Conservation (phyloP, 2,329 filamentous ascomycete species). For the Cladosporium sp. region DNA sequence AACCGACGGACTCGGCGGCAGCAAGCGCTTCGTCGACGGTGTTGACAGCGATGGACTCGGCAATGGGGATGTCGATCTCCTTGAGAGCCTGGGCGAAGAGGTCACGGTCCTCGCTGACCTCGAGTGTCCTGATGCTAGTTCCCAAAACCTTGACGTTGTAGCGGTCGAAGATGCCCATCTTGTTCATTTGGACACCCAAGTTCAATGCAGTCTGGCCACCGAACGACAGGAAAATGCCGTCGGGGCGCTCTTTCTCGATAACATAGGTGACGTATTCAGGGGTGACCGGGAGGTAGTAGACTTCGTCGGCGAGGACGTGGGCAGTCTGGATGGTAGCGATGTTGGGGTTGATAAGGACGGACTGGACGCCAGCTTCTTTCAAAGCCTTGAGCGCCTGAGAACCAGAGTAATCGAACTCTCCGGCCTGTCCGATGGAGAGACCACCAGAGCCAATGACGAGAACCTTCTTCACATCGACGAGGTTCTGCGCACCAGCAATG, state of each 20-base stretch:
- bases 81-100: conserved; percentile 93
- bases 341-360: conserved; percentile 95
- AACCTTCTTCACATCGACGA: conserved; percentile 94
- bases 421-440: conserved; percentile 93
- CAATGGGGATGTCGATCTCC: conserved; percentile 96
- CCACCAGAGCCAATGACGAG: conserved; percentile 94
- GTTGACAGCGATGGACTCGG: conserved; percentile 88
- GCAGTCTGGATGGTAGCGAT: conserved; percentile 98
- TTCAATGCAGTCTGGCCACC: conserved; percentile 97
- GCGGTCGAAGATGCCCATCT: conserved; percentile 90
- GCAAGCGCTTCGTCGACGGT: conserved; percentile 90
- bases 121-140: conserved; percentile 89
- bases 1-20: conserved; percentile 83
- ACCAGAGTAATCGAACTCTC: conserved; percentile 98
- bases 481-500: conserved; percentile 72
- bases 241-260: conserved; percentile 91
- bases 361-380: conserved; percentile 89
- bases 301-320: conserved; percentile 92
- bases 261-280: conserved; percentile 97
- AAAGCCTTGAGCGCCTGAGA: conserved; percentile 95
- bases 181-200: conserved; percentile 95
- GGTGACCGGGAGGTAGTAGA: conserved; percentile 97
- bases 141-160: conserved; percentile 95
- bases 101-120: conserved; percentile 94
- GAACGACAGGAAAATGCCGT: conserved; percentile 96